Evolutionary conservation across 768 basidiomycete genomes (phyloP), one percentile per base, ranked within the genome.

Genomic region (Boletus rubescentipes): DNA sequence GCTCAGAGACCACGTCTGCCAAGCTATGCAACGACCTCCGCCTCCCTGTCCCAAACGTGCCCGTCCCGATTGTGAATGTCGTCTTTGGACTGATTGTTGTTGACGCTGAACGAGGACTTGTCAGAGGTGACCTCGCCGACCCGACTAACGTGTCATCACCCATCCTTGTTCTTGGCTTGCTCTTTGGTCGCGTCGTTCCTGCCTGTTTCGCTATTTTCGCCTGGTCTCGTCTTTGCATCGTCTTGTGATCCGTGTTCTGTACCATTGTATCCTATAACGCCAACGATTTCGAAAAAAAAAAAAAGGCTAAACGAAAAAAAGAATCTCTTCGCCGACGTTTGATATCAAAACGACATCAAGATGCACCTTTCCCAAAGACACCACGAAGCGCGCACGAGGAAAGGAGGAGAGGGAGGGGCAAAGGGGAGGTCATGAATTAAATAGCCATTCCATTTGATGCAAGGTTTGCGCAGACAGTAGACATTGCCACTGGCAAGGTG

Each of bases 1-100:
- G 54, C 53, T 80, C 78, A 14, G 64, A 53, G 30, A 81, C 64
- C 29, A 73, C 75, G 49, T 81, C 79, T 20, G 79, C 64, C 30
- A 81, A 58, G 31, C 71, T 78, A 34, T 69, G 59, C 46, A 79
- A 55, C 4, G 70, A 73, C 51, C 77, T 67, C 52, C 72, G 68
- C 53, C 75, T 69, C 30, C 61, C 64, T n/a, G 55, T 41, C 18
- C 40, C 42, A 9, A 61, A 29, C 1, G 51, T 12, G 21, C 44
- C 34, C n/a, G 43, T 46, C 47, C 8, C 4, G 26, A 26, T n/a
- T n/a, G 53, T 54, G 12, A 44, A 9, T 12, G 20, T 9, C 23
- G 58, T 60, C 38, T 9, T 47, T 1, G 61, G 63, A 36, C 53
- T 60, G 4, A 54, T 53, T 15, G 15, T 52, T 2, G 66, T 58